Evolutionary conservation across 148 eudicot species (phyloP).

Genomic region (Euryodendron excelsum): DNA sequence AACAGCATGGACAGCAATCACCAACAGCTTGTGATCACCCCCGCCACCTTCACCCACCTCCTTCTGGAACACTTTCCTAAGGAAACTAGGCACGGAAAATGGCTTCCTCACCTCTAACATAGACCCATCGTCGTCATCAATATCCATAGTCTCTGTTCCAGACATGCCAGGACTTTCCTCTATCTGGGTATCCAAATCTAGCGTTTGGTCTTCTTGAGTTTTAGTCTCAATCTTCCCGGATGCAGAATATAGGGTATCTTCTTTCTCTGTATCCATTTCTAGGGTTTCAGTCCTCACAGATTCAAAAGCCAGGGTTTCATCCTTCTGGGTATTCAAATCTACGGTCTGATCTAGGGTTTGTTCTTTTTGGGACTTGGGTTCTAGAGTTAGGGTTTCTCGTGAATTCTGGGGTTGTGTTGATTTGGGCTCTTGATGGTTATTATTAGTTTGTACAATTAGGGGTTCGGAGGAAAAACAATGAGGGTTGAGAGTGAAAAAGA

Average conservation of each 20-base stretch:
- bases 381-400: neutral
- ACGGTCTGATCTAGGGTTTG: constrained; percentile 2
- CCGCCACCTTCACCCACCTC: constrained; percentile 64
- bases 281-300: neutral
- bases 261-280: neutral
- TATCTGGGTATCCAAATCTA: constrained; percentile 6
- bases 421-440: neutral
- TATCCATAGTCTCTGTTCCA: constrained; percentile 44
- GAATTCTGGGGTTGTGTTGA: neutral
- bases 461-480: constrained; percentile 33
- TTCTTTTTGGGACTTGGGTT: neutral
- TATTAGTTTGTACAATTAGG: constrained; percentile 19
- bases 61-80: constrained; percentile 70
- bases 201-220: neutral
- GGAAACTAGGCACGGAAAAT: constrained; percentile 70
- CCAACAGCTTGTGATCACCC: constrained; percentile 58
- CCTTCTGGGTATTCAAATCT: constrained; percentile 10
- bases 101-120: constrained; percentile 28
- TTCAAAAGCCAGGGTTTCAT: constrained; percentile 2
- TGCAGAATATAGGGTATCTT: neutral
- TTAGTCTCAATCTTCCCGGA: neutral
- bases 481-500: constrained; percentile 49
- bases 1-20: constrained; percentile 82
- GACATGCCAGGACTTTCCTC: neutral
- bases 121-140: constrained; percentile 44